Percentiles rank a stretch among this genome's conserved stretches.
phyloP scores from a whole-genome alignment of 2,329 filamentous ascomycete species.

The Knufia petricola region DNA sequence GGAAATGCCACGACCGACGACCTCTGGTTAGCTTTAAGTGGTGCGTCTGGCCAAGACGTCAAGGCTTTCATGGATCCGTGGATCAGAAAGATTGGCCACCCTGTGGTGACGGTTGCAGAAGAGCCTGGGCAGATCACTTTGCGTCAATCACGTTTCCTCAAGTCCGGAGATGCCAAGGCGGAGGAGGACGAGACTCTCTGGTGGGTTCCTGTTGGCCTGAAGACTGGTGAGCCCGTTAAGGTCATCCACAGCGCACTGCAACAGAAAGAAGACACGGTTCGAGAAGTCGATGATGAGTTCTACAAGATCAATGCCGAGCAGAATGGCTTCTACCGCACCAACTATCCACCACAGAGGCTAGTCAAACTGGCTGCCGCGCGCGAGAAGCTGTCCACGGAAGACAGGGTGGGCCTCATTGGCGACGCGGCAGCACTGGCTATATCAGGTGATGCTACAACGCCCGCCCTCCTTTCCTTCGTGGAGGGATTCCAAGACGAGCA shows the following conservation, averaged over 20 bases:
- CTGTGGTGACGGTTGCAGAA: conserved; percentile 77
- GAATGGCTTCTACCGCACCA: conserved; percentile 84
- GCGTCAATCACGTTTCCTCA: conserved; percentile 81
- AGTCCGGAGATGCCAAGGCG: conserved; percentile 78
- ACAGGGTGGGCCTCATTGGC: conserved; percentile 86
- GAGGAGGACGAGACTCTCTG: conserved; percentile 87
- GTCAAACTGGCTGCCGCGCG: conserved; percentile 69
- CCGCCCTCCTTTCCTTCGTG: conserved; percentile 71
- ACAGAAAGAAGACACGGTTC: conserved; percentile 65
- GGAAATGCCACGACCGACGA: conserved; percentile 82
- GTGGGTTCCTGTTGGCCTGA: conserved; percentile 88
- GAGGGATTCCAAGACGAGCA: conserved; percentile 74
- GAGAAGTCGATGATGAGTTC: conserved; percentile 59
- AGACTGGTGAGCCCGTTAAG: conserved; percentile 59
- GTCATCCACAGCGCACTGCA: conserved; percentile 60
- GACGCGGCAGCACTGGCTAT: conserved; percentile 84
- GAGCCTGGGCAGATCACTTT: conserved; percentile 71
- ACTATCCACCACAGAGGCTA: conserved; percentile 78
- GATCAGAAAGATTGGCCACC: conserved; percentile 94
- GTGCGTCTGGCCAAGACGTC: conserved; percentile 81
- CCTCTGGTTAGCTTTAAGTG: conserved; percentile 78
- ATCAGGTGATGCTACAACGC: conserved; percentile 72
- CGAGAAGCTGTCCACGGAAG: conserved; percentile 65
- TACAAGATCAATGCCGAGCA: conserved; percentile 92
- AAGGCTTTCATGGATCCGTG: conserved; percentile 82